Evolutionary conservation across 495 filamentous ascomycete genomes (phyloP), one percentile per base, ranked within the genome.

Genomic region (Cercophora samala): DNA sequence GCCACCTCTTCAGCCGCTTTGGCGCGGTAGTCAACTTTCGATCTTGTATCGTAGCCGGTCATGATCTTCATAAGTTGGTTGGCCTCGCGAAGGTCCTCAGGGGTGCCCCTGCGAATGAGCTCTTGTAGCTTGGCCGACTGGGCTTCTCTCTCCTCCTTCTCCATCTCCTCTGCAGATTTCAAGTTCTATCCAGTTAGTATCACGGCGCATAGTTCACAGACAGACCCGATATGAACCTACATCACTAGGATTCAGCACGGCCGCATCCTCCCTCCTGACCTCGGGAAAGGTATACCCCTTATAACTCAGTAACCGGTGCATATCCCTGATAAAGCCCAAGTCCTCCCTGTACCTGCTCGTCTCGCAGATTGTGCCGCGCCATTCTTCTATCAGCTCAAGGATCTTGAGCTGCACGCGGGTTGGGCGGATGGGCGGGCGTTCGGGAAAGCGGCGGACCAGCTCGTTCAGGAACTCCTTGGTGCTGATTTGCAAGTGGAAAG

Each of bases 401-500:
- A 98, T 97, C 79, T 91, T 91, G 76, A 88, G 83, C 81, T 99
- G 95, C 58, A 97, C 92, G 69, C 93, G 84, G 52, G 90, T 90
- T 60, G 93, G 86, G 62, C 95, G 89, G 67, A 93, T 83, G 13
- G 94, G 91, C 56, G 95, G 95, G 32, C 94, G 86, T 79, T 99
- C 95, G 65, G 95, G 95, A 75, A 99, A 99, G 63, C 94, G 86
- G 66, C 95, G 89, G 26, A 99, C 95, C 68, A 99, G 89, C 84
- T 99, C 95, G 82, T 98, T 99, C 65, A 99, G 86, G 73, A 99
- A 98, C 72, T 99, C 95, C 77, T 99, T 99, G 65, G 95, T 98
- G 76, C 90, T 92, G 77, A 99, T 97, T 80, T 99, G 95, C 52
- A 99, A 88, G 68, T 99, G 95, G 78, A 99, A 99, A 19, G 96